A percentile compares a stretch with the other conserved stretches of the same genome.
phyloP scores from a whole-genome alignment of 345 rosid genomes.

The Euclidium syriacum region DNA sequence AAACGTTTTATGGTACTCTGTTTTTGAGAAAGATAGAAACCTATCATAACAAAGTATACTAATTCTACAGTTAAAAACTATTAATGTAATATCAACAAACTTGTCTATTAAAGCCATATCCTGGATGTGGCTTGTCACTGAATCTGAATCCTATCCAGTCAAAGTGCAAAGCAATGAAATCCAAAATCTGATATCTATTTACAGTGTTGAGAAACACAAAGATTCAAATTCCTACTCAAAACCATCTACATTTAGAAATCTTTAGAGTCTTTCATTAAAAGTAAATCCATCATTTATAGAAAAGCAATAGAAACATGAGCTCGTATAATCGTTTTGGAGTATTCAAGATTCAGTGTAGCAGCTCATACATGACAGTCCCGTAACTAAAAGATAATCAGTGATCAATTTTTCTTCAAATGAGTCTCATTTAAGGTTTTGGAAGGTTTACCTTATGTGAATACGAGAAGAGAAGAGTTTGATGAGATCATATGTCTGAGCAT shows the following conservation, averaged over 20 bases:
- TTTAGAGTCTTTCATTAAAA: background rate
- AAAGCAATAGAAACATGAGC: no score
- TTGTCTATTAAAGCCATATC: constrained; percentile 90
- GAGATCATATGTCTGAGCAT: no score
- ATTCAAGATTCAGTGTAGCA: no score
- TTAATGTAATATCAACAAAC: constrained; percentile 22
- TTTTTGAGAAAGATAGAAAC: constrained; percentile 39
- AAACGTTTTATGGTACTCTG: constrained; percentile 81
- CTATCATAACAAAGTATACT: constrained; percentile 4
- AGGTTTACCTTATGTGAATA: no score
- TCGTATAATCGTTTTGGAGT: no score
- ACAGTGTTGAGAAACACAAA: constrained; percentile 13
- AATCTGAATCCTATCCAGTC: constrained; percentile 99
- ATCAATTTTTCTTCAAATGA: constrained; percentile 4
- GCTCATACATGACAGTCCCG: constrained; percentile 89
- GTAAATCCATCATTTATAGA: no score
- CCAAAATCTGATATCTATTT: constrained; percentile 76
- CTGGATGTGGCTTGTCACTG: constrained; percentile 90
- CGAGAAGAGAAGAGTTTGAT: no score
- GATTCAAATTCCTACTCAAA: constrained; percentile 1
- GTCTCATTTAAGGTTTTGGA: no score
- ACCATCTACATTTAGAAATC: background rate
- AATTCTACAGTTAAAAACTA: background rate
- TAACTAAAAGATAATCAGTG: constrained; percentile 43
- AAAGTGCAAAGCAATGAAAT: constrained; percentile 86